Conservation (phyloP, 345 rosid genomes). For the Xanthoceras sorbifolium region DNA sequence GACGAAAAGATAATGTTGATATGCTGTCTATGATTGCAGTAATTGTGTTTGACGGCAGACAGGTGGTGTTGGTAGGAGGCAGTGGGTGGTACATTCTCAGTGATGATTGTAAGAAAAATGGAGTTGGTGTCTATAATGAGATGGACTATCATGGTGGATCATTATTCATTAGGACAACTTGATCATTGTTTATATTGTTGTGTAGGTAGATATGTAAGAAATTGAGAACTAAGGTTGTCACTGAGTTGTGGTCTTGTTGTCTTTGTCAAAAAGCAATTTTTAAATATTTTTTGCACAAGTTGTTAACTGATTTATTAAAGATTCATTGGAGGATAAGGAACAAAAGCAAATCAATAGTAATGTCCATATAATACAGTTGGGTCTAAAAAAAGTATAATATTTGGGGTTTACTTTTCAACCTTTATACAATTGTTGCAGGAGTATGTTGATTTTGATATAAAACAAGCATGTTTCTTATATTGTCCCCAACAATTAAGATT, state of each 20-base stretch:
- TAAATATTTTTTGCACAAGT: not conserved
- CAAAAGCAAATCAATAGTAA: not conserved
- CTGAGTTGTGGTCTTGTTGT: not conserved
- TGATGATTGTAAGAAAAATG: too few relatives aligned
- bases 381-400: not conserved
- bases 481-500: not conserved
- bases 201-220: not conserved
- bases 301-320: not conserved
- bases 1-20: too few relatives aligned
- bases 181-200: not conserved
- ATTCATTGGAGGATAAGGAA: not conserved
- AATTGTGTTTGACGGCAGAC: too few relatives aligned
- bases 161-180: too few relatives aligned
- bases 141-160: too few relatives aligned
- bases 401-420: not conserved
- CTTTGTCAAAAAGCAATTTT: constrained; percentile 5
- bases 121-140: too few relatives aligned
- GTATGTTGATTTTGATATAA: not conserved
- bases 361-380: not conserved
- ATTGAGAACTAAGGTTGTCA: not conserved
- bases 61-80: too few relatives aligned
- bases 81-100: too few relatives aligned
- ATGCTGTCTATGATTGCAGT: too few relatives aligned
- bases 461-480: not conserved
- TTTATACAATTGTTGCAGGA: constrained; percentile 8